phyloP scores from a whole-genome alignment of 495 filamentous ascomycete genomes.

The Sporormia fimetaria region DNA sequence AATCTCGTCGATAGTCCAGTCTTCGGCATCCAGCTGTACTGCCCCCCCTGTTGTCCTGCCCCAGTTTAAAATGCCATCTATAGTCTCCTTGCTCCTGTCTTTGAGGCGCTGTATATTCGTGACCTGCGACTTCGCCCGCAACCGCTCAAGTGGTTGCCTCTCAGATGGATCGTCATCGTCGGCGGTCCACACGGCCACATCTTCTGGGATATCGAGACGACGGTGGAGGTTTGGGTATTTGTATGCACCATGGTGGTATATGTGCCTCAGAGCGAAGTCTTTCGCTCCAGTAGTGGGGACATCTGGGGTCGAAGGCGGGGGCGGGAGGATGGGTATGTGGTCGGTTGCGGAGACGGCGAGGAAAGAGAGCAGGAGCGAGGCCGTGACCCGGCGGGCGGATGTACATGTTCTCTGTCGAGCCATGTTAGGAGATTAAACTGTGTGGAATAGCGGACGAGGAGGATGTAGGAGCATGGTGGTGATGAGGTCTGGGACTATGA shows the following conservation, averaged over 20 bases:
- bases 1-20: conserved; percentile 76
- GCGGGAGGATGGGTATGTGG: conserved; percentile 19
- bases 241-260: conserved; percentile 77
- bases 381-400: conserved; percentile 47
- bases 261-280: conserved; percentile 52
- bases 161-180: conserved; percentile 46
- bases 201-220: conserved; percentile 56
- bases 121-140: conserved; percentile 48
- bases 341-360: conserved; percentile 41
- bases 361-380: conserved; percentile 49
- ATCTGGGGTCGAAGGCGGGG: conserved; percentile 3
- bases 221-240: conserved; percentile 62
- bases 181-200: conserved; percentile 48
- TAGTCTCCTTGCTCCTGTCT: conserved; percentile 60
- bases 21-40: conserved; percentile 49
- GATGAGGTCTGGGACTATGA: neutral
- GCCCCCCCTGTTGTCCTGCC: conserved; percentile 52
- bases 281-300: conserved; percentile 1
- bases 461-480: neutral
- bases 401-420: conserved; percentile 15
- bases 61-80: conserved; percentile 63
- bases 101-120: conserved; percentile 66
- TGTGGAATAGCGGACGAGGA: neutral
- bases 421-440: conserved; percentile 13
- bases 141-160: conserved; percentile 35